A percentile compares a stretch with the other conserved stretches of the same genome.
These are phyloP conservation scores for Trypanosoma congolense DNA, from an alignment of 208 protist genomes.

Conservation along the genomic window DNA sequence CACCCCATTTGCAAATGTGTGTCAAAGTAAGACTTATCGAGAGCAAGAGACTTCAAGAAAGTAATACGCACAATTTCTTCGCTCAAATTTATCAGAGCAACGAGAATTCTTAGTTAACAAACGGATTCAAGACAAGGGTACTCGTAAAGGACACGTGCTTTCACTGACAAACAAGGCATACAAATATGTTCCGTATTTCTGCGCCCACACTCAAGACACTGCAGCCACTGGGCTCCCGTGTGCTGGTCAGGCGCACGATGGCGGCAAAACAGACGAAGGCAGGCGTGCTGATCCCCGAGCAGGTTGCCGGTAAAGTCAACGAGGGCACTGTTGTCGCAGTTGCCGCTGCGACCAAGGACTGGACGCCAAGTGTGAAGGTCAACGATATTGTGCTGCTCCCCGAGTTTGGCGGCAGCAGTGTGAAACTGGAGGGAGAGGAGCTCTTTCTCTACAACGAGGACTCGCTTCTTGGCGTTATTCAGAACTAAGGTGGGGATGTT, in stretches of 20 bases:
- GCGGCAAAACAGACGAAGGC: conserved; percentile 90
- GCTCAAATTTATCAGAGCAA: no score
- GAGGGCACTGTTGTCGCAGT: conserved; percentile 89
- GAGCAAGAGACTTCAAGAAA: no score
- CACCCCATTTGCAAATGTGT: no score
- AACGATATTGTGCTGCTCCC: conserved; percentile 88
- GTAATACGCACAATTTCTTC: no score
- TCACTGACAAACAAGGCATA: neutral
- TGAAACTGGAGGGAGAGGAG: conserved; percentile 91
- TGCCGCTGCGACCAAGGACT: conserved; percentile 84
- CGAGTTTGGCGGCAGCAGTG: conserved; percentile 81
- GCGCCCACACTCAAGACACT: conserved; percentile 78
- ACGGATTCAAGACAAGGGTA: neutral
- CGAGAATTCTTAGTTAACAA: neutral
- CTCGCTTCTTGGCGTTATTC: conserved; percentile 82
- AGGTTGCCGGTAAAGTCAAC: conserved; percentile 90
- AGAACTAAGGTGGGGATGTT: conserved; percentile 24
- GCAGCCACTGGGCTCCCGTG: conserved; percentile 85
- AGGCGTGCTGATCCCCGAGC: conserved; percentile 90
- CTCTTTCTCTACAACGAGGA: conserved; percentile 90
- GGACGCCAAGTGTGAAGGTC: conserved; percentile 86
- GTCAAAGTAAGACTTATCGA: no score
- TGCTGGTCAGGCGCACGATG: conserved; percentile 84
- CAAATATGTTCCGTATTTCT: conserved; percentile 76
- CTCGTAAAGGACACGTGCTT: neutral